Base-by-base conservation (phyloP, 768 basidiomycete genomes). In the Russula emetica region DNA sequence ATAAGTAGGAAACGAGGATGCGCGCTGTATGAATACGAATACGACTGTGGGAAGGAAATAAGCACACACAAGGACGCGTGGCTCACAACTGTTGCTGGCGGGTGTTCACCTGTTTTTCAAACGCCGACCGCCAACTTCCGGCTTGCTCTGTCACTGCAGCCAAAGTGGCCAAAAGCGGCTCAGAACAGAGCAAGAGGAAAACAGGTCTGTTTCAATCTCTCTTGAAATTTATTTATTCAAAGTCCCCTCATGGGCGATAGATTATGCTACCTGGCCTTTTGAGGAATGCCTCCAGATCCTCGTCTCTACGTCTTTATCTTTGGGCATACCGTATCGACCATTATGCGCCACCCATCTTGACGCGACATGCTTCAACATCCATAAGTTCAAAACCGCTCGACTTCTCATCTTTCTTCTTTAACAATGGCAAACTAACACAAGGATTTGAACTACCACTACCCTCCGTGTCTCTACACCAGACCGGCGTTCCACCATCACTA, bases 371-470 rank as follows among this genome's bases (percentile, higher is more conserved):
- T 36, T 65, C 57, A 36, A 55, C 56, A 5, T 47, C 62, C 22
- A n/a, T 58, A 32, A 36, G 2, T 26, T 16, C 51, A 57, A 62
- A 36, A 30, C 52, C 63, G 0, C n/a, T 42, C 22, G 65, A 66
- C 32, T 66, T 66, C 34, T 64, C 65, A 0, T 64, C 62, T 32
- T 66, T 55, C 56, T 66, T 65, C 58, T 58, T 34, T 5, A 62
- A 64, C 18, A 66, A 66, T 45, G 42, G 30, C n/a, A 55, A 2
- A 49, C 2, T 1, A 5, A 38, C 59, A 7, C 59, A 34, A 22
- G 34, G 18, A 1, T 40, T 30, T 2, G 63, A 64, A 26, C 8
- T n/a, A 1, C 58, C 40, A 26, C 8, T n/a, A 1, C 58, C 40
- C 16, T 54, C 50, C 9, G n/a, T 30, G 11, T 50, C 52, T 22